A percentile compares a stretch with the other conserved stretches of the same genome.
phyloP scores from a whole-genome alignment of 352 stramenopile species.

The Globisporangium middletonii region DNA sequence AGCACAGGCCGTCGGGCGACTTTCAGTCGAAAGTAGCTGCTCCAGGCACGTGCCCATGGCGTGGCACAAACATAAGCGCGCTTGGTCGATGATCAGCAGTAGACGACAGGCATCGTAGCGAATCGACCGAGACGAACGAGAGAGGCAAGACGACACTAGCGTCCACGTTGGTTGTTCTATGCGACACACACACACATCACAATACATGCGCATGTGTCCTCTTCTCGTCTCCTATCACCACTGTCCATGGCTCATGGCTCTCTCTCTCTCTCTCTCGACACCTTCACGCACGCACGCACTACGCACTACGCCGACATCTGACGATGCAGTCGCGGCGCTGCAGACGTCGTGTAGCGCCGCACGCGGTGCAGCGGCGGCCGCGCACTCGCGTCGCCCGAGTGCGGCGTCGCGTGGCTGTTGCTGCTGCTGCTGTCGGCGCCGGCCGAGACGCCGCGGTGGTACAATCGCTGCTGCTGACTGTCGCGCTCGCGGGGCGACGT shows the following conservation, averaged over 20 bases:
- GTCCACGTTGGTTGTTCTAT: neutral
- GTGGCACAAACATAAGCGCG: too few relatives aligned
- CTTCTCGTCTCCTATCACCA: neutral
- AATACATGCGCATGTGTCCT: too few relatives aligned
- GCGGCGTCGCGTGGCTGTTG: constrained; percentile 1
- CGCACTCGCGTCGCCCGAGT: constrained; percentile 11
- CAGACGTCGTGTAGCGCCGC: constrained; percentile 29
- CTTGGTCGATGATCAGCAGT: too few relatives aligned
- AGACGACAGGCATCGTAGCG: too few relatives aligned
- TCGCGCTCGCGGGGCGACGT: neutral
- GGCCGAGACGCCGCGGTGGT: neutral
- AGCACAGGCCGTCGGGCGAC: constrained; percentile 6
- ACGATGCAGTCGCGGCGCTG: constrained; percentile 12
- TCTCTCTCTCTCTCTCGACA: neutral
- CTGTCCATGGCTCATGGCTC: neutral
- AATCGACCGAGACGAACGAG: too few relatives aligned
- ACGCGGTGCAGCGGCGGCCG: constrained; percentile 25
- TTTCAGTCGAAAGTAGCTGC: constrained; percentile 13
- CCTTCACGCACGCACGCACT: constrained; percentile 1
- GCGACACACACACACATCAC: neutral
- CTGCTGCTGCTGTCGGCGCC: constrained; percentile 22
- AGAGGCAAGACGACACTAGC: neutral
- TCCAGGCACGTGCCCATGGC: too few relatives aligned
- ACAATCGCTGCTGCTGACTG: neutral
- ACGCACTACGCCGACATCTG: constrained; percentile 20